phyloP scores from a whole-genome alignment of 2,329 filamentous ascomycete genomes.

The Calonectria pseudoreteaudii region DNA sequence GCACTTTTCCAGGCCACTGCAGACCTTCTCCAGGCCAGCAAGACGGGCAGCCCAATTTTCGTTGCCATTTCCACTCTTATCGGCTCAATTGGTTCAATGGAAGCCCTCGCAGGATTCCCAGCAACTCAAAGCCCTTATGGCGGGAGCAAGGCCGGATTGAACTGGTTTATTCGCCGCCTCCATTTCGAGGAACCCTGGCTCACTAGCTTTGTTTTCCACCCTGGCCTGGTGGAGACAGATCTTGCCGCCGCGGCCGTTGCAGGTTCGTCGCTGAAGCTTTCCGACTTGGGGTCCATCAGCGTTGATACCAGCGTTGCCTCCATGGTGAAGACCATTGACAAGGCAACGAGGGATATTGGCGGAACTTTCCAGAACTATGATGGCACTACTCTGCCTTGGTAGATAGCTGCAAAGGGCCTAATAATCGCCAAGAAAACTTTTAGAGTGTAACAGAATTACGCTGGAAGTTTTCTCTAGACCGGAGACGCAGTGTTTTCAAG shows the following conservation, averaged over 20 bases:
- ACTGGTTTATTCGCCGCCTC: slow-evolving; percentile 32
- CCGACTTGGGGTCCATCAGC: neutral
- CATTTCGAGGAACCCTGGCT: slow-evolving; percentile 41
- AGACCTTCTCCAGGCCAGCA: slow-evolving; percentile 10
- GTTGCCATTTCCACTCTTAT: slow-evolving; percentile 7
- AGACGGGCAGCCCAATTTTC: slow-evolving; percentile 7
- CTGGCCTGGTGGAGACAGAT: slow-evolving; percentile 16
- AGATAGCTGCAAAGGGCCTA: neutral
- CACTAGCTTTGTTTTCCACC: slow-evolving; percentile 32
- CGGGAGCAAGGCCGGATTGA: slow-evolving; percentile 32
- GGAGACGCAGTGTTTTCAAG: too few species aligned
- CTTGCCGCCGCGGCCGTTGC: neutral
- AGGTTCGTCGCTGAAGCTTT: neutral
- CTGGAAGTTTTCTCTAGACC: too few species aligned
- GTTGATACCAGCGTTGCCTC: slow-evolving; percentile 1
- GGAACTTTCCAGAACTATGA: slow-evolving; percentile 15
- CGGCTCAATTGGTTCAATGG: neutral
- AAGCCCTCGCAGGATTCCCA: neutral
- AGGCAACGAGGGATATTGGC: neutral
- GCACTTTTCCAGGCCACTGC: slow-evolving; percentile 15
- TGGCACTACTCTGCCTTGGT: slow-evolving; percentile 34
- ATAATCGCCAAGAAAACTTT: too few species aligned
- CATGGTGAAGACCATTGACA: neutral
- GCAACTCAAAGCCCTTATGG: slow-evolving; percentile 26
- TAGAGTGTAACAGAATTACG: too few species aligned